A percentile compares a stretch with the other conserved stretches of the same genome.
Evolutionary conservation across 169 alveolate species (phyloP).

Genomic region (Plasmodium vinckei): DNA sequence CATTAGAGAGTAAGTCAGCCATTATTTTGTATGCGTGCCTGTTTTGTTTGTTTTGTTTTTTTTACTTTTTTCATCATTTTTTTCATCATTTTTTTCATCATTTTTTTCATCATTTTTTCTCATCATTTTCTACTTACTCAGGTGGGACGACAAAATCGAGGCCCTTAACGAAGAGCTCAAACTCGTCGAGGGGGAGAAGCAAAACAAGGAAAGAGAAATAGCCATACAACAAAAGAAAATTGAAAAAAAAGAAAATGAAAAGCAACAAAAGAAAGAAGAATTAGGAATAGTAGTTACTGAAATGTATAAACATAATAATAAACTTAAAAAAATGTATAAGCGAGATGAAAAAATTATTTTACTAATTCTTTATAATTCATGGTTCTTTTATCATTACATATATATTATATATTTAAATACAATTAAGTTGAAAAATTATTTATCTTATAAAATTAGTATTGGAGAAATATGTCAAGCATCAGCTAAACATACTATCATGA

Average conservation of each 20-base stretch:
- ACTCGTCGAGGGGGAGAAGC: slow-evolving; percentile 24
- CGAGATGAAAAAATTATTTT: slow-evolving; percentile 26
- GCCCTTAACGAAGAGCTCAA: slow-evolving; percentile 44
- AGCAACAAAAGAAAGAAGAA: slow-evolving; percentile 47
- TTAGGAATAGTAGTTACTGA: slow-evolving; percentile 27
- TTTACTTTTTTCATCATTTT: neutral
- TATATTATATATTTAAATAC: slow-evolving; percentile 42
- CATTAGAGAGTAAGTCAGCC: slow-evolving; percentile 67
- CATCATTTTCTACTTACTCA: neutral
- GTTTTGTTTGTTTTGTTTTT: no score
- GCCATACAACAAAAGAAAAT: slow-evolving; percentile 17
- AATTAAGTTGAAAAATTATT: slow-evolving; percentile 24
- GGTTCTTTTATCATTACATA: slow-evolving; percentile 61
- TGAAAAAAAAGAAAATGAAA: slow-evolving; percentile 62
- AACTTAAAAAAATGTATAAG: slow-evolving; percentile 24
- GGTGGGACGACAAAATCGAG: slow-evolving; percentile 62
- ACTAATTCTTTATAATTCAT: slow-evolving; percentile 27
- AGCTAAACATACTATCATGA: slow-evolving; percentile 37
- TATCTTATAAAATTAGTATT: slow-evolving; percentile 31
- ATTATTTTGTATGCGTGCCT: no score
- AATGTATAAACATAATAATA: slow-evolving; percentile 50
- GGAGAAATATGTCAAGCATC: slow-evolving; percentile 33
- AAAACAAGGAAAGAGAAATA: slow-evolving; percentile 53
- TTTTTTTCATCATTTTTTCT: neutral
- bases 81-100: neutral